Percentiles rank a stretch among this genome's conserved stretches.
phyloP scores from a whole-genome alignment of 2,329 filamentous ascomycete species.

The Monosporascus sp. region DNA sequence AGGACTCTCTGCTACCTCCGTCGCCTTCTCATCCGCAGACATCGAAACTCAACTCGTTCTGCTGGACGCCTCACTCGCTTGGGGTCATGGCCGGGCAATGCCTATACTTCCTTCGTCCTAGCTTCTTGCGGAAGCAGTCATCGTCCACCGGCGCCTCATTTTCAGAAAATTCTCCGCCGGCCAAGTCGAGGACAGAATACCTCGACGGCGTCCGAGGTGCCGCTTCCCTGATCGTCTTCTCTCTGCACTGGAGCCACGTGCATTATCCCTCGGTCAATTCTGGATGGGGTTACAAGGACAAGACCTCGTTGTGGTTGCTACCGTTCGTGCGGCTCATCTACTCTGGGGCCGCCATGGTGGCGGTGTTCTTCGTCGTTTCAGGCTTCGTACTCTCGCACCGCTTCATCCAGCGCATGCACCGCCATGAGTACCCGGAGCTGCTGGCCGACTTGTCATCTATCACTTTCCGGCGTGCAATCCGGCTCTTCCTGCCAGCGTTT shows the following conservation, averaged over 20 bases:
- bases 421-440: constrained; percentile 23
- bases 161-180: constrained; percentile 8
- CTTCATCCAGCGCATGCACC: constrained; percentile 29
- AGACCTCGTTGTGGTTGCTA: constrained; percentile 27
- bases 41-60: background rate
- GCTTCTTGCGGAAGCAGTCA: constrained; percentile 19
- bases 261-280: constrained; percentile 24
- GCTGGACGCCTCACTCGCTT: constrained; percentile 7
- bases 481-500: constrained; percentile 36
- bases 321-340: constrained; percentile 34
- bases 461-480: constrained; percentile 36
- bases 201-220: constrained; percentile 36
- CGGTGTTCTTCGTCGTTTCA: constrained; percentile 38
- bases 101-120: constrained; percentile 20
- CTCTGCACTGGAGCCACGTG: constrained; percentile 31
- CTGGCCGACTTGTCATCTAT: constrained; percentile 30
- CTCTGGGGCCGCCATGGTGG: constrained; percentile 35
- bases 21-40: constrained; percentile 5
- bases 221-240: constrained; percentile 36
- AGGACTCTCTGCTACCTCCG: constrained; percentile 19
- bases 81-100: constrained; percentile 10
- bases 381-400: constrained; percentile 36
- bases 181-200: constrained; percentile 30
- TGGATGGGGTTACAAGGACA: constrained; percentile 29
- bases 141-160: constrained; percentile 11